Percentiles rank a stretch among this genome's conserved stretches.
These are phyloP conservation scores for Tolypocladium capitatum DNA, from an alignment of 2,329 filamentous ascomycete species.

Conservation along the genomic window DNA sequence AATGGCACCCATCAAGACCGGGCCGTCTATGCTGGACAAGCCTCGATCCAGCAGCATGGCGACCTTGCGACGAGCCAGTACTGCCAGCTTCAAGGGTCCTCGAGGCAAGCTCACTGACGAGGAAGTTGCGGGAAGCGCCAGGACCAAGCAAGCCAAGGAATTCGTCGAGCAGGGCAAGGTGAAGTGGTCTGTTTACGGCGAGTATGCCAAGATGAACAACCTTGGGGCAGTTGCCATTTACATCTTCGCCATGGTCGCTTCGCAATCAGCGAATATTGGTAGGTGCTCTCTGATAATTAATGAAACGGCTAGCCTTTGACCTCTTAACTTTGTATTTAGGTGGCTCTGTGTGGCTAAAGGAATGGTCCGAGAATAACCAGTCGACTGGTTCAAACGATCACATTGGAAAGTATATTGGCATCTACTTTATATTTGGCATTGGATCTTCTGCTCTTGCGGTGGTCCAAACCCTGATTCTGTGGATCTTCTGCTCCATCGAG, in stretches of 20 bases:
- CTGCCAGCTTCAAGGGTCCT: slow-evolving; percentile 77
- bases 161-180: slow-evolving; percentile 90
- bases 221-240: slow-evolving; percentile 73
- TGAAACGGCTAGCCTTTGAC: not conserved
- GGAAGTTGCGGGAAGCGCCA: slow-evolving; percentile 56
- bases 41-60: slow-evolving; percentile 56
- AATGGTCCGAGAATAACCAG: slow-evolving; percentile 76
- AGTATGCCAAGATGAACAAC: slow-evolving; percentile 94
- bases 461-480: slow-evolving; percentile 83
- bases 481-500: slow-evolving; percentile 99
- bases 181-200: slow-evolving; percentile 83
- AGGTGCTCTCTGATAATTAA: slow-evolving; percentile 17
- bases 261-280: slow-evolving; percentile 74
- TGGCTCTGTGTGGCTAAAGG: slow-evolving; percentile 84
- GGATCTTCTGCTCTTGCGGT: slow-evolving; percentile 77
- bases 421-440: slow-evolving; percentile 92
- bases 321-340: slow-evolving; percentile 26
- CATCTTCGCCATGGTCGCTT: slow-evolving; percentile 58
- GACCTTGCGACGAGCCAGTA: slow-evolving; percentile 79
- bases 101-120: slow-evolving; percentile 77
- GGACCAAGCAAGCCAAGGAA: slow-evolving; percentile 79
- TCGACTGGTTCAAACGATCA: slow-evolving; percentile 53
- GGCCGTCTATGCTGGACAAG: slow-evolving; percentile 33
- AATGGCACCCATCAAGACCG: slow-evolving; percentile 59
- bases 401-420: slow-evolving; percentile 80